Base-by-base conservation (phyloP, 768 basidiomycete genomes). In the Collybia nuda region DNA sequence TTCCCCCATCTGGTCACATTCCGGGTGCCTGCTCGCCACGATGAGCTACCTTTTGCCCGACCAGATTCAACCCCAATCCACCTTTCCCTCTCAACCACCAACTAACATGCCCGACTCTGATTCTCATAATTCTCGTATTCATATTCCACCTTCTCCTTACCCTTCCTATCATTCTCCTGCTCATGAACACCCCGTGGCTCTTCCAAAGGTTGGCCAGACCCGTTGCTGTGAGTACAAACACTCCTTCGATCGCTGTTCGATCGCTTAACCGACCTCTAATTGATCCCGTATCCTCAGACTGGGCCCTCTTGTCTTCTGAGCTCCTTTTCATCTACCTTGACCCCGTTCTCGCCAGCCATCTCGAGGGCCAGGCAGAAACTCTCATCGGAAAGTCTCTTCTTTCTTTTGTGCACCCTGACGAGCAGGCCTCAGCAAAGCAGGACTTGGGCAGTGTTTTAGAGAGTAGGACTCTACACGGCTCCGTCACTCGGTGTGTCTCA, bases 401-500 rank as follows among this genome's bases (percentile, higher is more conserved):
- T 50, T 73, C 75, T 36, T 93, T 90, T 64, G 86, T 93, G 29
- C 91, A 93, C 62, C 91, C 91, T 52, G 90, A 91, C 54, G 91
- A 93, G 59, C 82, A 86, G 57, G 74, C 78, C 0, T 86, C 85
- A 8, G 91, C 91, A 3, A 79, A 80, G 57, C 71, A 78, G 9
- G 92, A 93, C 71, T 76, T 93, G 36, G 79, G 83, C 46, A 78
- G 81, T 44, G 89, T 90, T 14, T 75, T 93, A 50, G 78, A 88
- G 46, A 82, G 80, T 59, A 80, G 84, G 59, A 90, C 85, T 1
- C 73, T 91, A 51, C 87, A 91, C 65, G 91, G 91, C 55, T 90
- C 86, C 41, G 88, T 93, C 53, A 93, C 91, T 53, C 83, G 91
- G 80, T 78, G 56, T 54, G 67, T 64, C 41, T 46, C 43, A 45